These are phyloP conservation scores for Colletotrichum karsti DNA, from an alignment of 2,329 filamentous ascomycete species.

Conservation along the genomic window DNA sequence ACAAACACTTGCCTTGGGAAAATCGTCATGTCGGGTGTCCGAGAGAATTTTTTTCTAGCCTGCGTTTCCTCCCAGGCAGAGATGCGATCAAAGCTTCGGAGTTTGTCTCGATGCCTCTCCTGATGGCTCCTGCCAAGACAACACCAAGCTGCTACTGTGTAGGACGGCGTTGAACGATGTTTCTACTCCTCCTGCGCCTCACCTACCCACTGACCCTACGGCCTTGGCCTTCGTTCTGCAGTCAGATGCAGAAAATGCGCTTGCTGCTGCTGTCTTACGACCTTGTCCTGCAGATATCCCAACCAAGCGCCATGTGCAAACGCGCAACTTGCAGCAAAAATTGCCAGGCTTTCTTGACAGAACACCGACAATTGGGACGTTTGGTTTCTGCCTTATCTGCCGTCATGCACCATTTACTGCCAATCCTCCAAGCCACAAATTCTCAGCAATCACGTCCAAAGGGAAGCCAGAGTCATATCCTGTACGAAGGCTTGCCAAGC, in stretches of 20 bases:
- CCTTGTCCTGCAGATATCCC: background rate
- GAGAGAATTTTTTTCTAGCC: background rate
- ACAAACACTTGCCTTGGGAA: slow-evolving; percentile 8
- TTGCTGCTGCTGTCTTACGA: background rate
- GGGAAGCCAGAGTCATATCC: background rate
- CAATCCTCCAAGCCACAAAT: background rate
- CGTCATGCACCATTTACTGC: background rate
- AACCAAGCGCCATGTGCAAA: background rate
- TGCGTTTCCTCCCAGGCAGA: background rate
- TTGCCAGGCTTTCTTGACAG: background rate
- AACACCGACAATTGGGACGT: background rate
- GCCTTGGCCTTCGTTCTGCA: slow-evolving; percentile 7
- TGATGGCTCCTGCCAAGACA: background rate
- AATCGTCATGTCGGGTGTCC: slow-evolving; percentile 10
- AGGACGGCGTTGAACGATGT: slow-evolving; percentile 7
- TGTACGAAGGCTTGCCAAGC: background rate
- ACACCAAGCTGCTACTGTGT: slow-evolving; percentile 21
- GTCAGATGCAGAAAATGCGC: background rate
- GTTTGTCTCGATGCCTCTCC: background rate
- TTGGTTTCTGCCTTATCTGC: background rate
- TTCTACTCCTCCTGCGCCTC: slow-evolving; percentile 21
- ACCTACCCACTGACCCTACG: slow-evolving; percentile 9
- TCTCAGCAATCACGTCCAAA: background rate
- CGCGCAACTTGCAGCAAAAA: slow-evolving; percentile 9
- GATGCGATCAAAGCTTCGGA: slow-evolving; percentile 1